phyloP scores from a whole-genome alignment of 164 flowering plant species.

The Saururus chinensis region DNA sequence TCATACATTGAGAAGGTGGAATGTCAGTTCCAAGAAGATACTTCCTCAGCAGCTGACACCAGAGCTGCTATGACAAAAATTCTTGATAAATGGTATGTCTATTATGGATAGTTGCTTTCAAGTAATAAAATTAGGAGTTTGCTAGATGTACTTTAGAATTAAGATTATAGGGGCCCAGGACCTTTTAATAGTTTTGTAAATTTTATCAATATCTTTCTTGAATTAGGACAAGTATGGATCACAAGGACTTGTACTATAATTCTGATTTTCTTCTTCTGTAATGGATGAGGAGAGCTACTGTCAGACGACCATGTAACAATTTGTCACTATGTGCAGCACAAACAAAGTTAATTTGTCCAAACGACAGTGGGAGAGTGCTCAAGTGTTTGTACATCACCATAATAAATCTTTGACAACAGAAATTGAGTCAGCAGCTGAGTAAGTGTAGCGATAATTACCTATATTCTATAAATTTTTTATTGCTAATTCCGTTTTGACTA shows the following conservation, averaged over 20 bases:
- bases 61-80: slow-evolving; percentile 28
- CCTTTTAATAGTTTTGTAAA: no score
- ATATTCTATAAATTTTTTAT: background rate
- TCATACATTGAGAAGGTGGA: slow-evolving; percentile 33
- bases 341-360: slow-evolving; percentile 30
- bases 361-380: slow-evolving; percentile 40
- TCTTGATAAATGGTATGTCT: slow-evolving; percentile 45
- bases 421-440: slow-evolving; percentile 37
- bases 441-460: slow-evolving; percentile 8
- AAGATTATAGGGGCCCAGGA: no score
- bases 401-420: slow-evolving; percentile 18
- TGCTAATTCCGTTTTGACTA: background rate
- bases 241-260: no score
- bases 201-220: background rate
- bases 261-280: background rate
- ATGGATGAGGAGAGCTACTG: background rate
- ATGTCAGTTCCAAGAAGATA: slow-evolving; percentile 38
- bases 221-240: no score
- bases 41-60: slow-evolving; percentile 38
- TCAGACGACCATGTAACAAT: background rate
- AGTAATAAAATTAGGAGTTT: no score
- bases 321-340: slow-evolving; percentile 29
- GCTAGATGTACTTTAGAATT: no score
- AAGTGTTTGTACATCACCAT: slow-evolving; percentile 20
- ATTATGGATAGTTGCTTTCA: background rate